Base-by-base conservation (phyloP, 306 rosid species). In the Carpinus viminea region DNA sequence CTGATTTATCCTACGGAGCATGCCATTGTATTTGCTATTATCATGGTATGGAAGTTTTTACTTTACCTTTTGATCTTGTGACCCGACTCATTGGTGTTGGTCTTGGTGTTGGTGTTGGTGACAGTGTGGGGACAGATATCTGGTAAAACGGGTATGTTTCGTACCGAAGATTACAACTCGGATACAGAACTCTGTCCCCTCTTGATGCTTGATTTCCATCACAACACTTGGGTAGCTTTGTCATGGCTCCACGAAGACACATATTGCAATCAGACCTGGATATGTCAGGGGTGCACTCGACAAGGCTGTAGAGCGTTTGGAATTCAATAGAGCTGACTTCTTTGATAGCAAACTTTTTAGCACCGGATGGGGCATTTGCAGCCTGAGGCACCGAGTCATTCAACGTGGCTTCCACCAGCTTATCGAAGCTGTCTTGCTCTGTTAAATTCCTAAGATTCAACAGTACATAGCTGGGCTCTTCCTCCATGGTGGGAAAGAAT, bases 271-370 rank as follows among this genome's bases (percentile, higher is more conserved):
- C 65, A 3, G 28, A 1, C 26, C 43, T 61, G 0, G 84, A 48
- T 12, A 89, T 9, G 59, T 80, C 83, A 16, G 76, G 73, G 8
- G 86, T 80, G 72, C 89, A 89, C 73, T 86, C 88, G 10, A 24
- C 87, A 11, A 85, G 75, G 34, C 21, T 79, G 21, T 85, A 80
- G 38, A 82, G 8, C 4, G 5, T 50, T 36, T 65, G 68, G 6
- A 59, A 55, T 1, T 15, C 73, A 0, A 56, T 28, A 8, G 68
- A 15, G 0, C 1, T 9, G 5, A 0, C 79, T 1, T 76, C 72
- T 26, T 36, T 52, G 0, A 45, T 59, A 0, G 50, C 75, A 48
- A 82, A 85, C 12, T 71, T 81, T 76, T 65, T 81, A 3, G 9
- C 54, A 1, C 74, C 53, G 76, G 83, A 0, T 0, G 21, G 7